Base-by-base conservation (phyloP, 495 filamentous ascomycete species). In the Mytilinidion resinicola region DNA sequence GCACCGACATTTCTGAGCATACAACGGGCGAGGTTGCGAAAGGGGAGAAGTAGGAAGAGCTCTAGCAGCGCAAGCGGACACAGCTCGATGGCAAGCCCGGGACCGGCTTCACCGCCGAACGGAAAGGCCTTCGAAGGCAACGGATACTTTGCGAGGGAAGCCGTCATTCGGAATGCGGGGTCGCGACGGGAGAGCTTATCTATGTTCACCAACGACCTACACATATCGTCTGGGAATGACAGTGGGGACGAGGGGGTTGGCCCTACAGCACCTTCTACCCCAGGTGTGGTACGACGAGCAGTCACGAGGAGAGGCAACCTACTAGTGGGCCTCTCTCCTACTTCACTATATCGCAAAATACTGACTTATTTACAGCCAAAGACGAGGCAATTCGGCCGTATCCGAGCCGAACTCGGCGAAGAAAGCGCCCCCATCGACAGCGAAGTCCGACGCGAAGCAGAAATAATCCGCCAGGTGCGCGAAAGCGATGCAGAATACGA, bases 391-490 rank as follows among this genome's bases (percentile, higher is more conserved):
- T 97, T 97, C 71, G 90, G 91, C 1, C 86, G 93, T 3, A 95
- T 99, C 64, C 83, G 87, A 49, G 95, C 93, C 9, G 89, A 89
- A 7, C 80, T 99, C 1, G 76, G 85, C 50, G 93, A 97, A 72
- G 93, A 99, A 73, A 81, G 80, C 38, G 81, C 90, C 0, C 93
- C 93, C 0, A 70, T 95, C 30, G 95, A 97, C 60, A 85, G 84
- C 42, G 93, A 99, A 70, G 81, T 91, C 59, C 85, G 87, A 55
- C 86, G 90, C 39, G 93, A 99, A 76, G 90, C 92, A 11, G 91
- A 97, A 73, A 91, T 96, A 0, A 87, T 97, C 55, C 86, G 88
- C 1, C 95, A 96, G 71, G 91, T 96, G 35, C 87, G 89, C 15
- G 92, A 96, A 70, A 83, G 80, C 54, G 80, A 85, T 55, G 70